A percentile compares a stretch with the other conserved stretches of the same genome.
phyloP scores from a whole-genome alignment of 2,329 filamentous ascomycete species.

The Pseudogymnoascus sp. region DNA sequence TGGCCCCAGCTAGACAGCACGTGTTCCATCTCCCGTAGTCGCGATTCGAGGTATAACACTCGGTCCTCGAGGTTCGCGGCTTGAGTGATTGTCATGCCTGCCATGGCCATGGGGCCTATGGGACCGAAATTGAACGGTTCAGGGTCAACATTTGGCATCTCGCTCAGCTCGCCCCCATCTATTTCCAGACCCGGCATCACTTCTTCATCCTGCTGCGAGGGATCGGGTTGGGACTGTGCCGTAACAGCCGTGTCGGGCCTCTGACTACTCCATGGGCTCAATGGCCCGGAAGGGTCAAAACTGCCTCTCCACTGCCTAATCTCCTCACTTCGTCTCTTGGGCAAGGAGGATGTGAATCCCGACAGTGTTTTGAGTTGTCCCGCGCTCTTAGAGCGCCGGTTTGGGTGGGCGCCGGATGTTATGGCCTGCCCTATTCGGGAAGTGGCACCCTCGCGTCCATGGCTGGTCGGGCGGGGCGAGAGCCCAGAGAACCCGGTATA shows the following conservation, averaged over 20 bases:
- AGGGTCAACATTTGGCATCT: constrained; percentile 26
- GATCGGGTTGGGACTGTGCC: background rate
- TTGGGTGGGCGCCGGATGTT: constrained; percentile 43
- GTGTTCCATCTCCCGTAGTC: constrained; percentile 44
- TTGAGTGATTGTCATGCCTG: constrained; percentile 50
- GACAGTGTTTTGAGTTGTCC: constrained; percentile 38
- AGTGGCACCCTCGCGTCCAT: constrained; percentile 40
- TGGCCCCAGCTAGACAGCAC: constrained; percentile 10
- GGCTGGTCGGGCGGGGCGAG: constrained; percentile 52
- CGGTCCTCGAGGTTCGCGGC: constrained; percentile 46
- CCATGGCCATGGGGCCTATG: constrained; percentile 33
- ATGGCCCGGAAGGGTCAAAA: constrained; percentile 43
- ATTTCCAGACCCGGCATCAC: background rate
- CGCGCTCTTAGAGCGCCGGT: constrained; percentile 51
- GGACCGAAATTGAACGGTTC: constrained; percentile 43
- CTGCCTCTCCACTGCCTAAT: constrained; percentile 57
- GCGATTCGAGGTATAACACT: constrained; percentile 42
- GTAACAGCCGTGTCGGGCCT: background rate
- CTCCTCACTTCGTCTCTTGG: constrained; percentile 51
- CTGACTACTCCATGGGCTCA: background rate
- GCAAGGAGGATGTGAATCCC: background rate
- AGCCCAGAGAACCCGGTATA: constrained; percentile 43
- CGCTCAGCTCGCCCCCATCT: constrained; percentile 16
- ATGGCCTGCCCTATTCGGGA: constrained; percentile 50
- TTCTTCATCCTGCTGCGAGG: constrained; percentile 9